phyloP scores from a whole-genome alignment of 75 land plant genomes.

The Pinus tabuliformis region DNA sequence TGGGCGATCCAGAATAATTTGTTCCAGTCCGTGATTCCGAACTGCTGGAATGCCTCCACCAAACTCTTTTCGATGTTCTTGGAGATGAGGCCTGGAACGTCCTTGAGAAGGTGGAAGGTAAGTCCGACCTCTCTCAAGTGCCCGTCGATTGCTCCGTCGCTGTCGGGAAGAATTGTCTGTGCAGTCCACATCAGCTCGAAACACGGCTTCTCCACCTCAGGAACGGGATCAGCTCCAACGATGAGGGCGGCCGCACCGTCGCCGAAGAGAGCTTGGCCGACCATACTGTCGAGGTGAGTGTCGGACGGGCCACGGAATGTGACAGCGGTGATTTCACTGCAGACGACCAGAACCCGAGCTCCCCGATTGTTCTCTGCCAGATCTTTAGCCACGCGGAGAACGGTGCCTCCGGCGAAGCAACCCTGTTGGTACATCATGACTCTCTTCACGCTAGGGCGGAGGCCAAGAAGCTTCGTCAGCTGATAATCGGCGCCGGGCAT shows the following conservation, averaged over 20 bases:
- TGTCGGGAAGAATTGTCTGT: slow-evolving; percentile 28
- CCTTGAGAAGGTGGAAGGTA: slow-evolving; percentile 20
- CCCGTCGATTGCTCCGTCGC: slow-evolving; percentile 23
- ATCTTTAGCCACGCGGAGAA: slow-evolving; percentile 42
- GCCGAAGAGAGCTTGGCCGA: slow-evolving; percentile 38
- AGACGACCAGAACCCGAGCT: slow-evolving; percentile 29
- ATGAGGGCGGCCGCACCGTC: slow-evolving; percentile 52
- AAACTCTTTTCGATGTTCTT: slow-evolving; percentile 28
- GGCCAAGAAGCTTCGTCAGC: slow-evolving; percentile 30
- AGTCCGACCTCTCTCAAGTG: slow-evolving; percentile 33
- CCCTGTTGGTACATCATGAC: slow-evolving; percentile 46
- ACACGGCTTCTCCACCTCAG: slow-evolving; percentile 21
- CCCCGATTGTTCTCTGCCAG: slow-evolving; percentile 47
- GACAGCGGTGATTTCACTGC: slow-evolving; percentile 34
- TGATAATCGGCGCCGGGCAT: slow-evolving; percentile 42
- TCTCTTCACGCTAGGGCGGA: slow-evolving; percentile 23
- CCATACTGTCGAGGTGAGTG: slow-evolving; percentile 31
- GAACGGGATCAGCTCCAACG: slow-evolving; percentile 40
- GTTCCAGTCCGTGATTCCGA: slow-evolving; percentile 15
- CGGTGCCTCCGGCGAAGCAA: slow-evolving; percentile 43
- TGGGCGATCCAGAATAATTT: slow-evolving; percentile 29
- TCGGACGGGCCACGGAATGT: slow-evolving; percentile 37
- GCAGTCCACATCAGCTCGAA: slow-evolving; percentile 31
- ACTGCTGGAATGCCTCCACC: slow-evolving; percentile 19
- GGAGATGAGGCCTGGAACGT: slow-evolving; percentile 34